Percentiles rank a stretch among this genome's conserved stretches.
phyloP scores from a whole-genome alignment of 2,329 filamentous ascomycete genomes.

The Monilinia fructigena region DNA sequence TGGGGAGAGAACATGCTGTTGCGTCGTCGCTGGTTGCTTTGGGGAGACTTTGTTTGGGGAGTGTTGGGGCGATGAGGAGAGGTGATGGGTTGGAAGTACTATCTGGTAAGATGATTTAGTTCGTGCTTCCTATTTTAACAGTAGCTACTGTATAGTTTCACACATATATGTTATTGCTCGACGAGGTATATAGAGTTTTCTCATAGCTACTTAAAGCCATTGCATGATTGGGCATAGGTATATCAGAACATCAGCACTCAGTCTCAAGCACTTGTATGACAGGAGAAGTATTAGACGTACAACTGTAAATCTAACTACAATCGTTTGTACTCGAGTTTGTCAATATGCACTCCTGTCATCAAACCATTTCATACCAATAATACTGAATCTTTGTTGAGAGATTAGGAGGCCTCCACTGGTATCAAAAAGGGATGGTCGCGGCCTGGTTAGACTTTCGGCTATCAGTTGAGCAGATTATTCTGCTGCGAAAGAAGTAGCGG shows the following conservation, averaged over 20 bases:
- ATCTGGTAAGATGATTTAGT: conserved; percentile 56
- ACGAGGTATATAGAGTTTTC: conserved; percentile 57
- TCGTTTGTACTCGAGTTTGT: conserved; percentile 30
- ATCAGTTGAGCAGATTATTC: conserved; percentile 39
- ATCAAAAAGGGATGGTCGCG: conserved; percentile 40
- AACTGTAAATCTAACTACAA: conserved; percentile 27
- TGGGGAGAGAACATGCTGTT: conserved; percentile 63
- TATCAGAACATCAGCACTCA: conserved; percentile 4
- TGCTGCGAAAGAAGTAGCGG: conserved; percentile 29
- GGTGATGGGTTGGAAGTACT: conserved; percentile 37
- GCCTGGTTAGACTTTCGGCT: conserved; percentile 31
- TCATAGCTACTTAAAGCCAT: conserved; percentile 54
- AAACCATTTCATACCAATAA: conserved; percentile 34
- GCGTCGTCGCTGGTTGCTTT: conserved; percentile 58
- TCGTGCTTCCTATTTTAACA: conserved; percentile 46
- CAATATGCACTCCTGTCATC: conserved; percentile 34
- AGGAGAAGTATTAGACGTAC: conserved; percentile 22
- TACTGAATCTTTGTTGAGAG: conserved; percentile 35
- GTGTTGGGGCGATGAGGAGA: too few relatives aligned
- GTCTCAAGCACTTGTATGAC: neutral
- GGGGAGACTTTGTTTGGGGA: neutral
- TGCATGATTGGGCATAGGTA: conserved; percentile 53
- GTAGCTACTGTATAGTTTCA: conserved; percentile 59
- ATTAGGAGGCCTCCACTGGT: conserved; percentile 38
- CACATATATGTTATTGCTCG: conserved; percentile 53